Conservation (phyloP, 2,329 filamentous ascomycete species). For the Diaporthe citrichinensis region DNA sequence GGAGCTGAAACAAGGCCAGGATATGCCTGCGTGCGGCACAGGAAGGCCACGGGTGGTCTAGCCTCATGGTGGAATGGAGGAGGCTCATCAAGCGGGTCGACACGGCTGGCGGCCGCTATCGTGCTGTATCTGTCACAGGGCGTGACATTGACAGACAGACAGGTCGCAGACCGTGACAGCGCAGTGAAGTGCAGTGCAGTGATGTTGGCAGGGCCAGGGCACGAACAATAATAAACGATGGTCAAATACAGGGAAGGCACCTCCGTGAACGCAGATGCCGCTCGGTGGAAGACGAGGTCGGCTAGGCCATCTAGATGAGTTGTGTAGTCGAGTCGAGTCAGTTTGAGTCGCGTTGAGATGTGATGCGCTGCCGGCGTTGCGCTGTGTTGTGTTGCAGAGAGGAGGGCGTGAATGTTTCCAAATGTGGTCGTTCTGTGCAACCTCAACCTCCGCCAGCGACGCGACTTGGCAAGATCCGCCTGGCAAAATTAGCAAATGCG, state of each 20-base stretch:
- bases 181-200: neutral
- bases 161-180: neutral
- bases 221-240: neutral
- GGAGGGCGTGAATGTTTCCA: conserved; percentile 8
- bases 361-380: neutral
- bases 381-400: conserved; percentile 5
- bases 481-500: conserved; percentile 20
- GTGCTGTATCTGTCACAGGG: neutral
- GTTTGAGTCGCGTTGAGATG: neutral
- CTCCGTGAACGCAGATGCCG: neutral
- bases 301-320: neutral
- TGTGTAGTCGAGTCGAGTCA: conserved; percentile 1
- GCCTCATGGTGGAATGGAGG: conserved; percentile 13
- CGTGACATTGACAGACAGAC: neutral
- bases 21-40: conserved; percentile 19
- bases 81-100: conserved; percentile 18
- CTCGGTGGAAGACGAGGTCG: neutral
- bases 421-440: conserved; percentile 31
- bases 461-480: conserved; percentile 22
- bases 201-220: neutral
- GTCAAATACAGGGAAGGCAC: neutral
- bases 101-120: conserved; percentile 18
- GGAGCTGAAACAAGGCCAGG: conserved; percentile 20
- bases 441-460: neutral
- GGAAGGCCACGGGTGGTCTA: conserved; percentile 13